Conservation (phyloP, 2,329 filamentous ascomycete genomes). For the Diaporthe ilicicola region DNA sequence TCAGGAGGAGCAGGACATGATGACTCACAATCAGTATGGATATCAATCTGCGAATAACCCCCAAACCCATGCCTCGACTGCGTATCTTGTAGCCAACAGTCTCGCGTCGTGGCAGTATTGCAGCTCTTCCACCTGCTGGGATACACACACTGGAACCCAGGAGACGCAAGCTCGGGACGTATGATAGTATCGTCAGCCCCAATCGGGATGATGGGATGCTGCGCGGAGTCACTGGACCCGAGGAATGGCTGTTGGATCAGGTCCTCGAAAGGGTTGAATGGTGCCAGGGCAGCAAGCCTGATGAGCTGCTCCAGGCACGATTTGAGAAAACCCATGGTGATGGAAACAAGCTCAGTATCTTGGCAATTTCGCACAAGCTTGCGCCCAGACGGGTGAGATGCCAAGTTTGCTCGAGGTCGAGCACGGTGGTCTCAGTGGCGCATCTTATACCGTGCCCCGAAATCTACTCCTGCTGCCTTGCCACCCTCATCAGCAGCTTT, state of each 20-base stretch:
- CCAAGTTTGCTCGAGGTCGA: background rate
- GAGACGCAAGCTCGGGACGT: slow-evolving; percentile 23
- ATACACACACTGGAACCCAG: slow-evolving; percentile 29
- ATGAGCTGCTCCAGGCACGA: slow-evolving; percentile 28
- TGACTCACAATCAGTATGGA: slow-evolving; percentile 30
- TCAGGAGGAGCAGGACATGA: background rate
- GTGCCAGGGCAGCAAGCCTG: slow-evolving; percentile 16
- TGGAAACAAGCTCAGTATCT: background rate
- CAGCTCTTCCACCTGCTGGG: slow-evolving; percentile 29
- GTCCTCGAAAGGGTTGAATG: slow-evolving; percentile 22
- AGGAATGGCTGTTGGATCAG: slow-evolving; percentile 22
- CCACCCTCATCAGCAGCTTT: background rate
- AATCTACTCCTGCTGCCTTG: background rate
- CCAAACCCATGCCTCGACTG: slow-evolving; percentile 19
- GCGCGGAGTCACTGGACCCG: background rate
- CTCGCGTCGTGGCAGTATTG: slow-evolving; percentile 20
- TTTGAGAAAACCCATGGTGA: slow-evolving; percentile 29
- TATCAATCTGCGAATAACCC: slow-evolving; percentile 31
- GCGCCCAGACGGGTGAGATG: slow-evolving; percentile 4
- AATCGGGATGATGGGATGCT: background rate
- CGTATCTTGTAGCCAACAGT: slow-evolving; percentile 32
- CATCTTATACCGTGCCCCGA: background rate
- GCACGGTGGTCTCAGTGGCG: background rate
- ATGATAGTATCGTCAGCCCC: background rate
- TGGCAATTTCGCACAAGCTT: background rate